Base-by-base conservation (phyloP, 1,284 basidiomycete species). In the Phaffia rhodozyma region DNA sequence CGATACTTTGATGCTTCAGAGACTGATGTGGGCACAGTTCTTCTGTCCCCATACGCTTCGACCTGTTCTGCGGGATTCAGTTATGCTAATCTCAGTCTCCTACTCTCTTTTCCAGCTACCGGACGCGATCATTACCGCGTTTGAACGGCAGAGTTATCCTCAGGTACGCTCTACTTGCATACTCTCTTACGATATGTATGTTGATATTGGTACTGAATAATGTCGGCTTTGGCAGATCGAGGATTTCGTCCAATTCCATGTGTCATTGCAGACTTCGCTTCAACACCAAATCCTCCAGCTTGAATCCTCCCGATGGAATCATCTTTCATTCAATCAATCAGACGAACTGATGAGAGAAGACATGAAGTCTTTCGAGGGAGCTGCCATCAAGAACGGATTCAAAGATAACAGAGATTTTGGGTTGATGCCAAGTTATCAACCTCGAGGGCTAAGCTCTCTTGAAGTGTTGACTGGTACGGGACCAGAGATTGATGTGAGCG, bases 221-320 rank as follows among this genome's bases (percentile, higher is more conserved):
- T 25, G n/a, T 54, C 57, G 23, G 23, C 61, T 49, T n/a, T 47
- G 23, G 27, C 62, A 91, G 84, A 85, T 91, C 62, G 84, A 86
- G 21, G 86, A 89, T 70, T 89, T 91, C 71, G 83, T 87, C 62
- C 74, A 76, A 9, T 89, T 91, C 66, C 85, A 89, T 71, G 84
- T 86, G 60, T 79, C 82, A 52, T 75, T 91, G 21, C 85, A 88
- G 66, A 86, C 84, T 70, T 91, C 89, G 0, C 77, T 91, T 16
- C 85, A 90, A 71, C 80, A 87, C 30, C 86, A 89, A 66, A 78
- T 87, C 21, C 80, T 86, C 66, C 85, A 86, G 71, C 76, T 91
- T 68, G 89, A 91, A 70, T 83, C 88, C 70, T 80, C 89, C 53
- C 82, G 87, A 60, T 89, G 90, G 84, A 82, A 43, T 43, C 38